Evolutionary conservation across 2,329 filamentous ascomycete species (phyloP).

Genomic region (Neopestalotiopsis clavispora): DNA sequence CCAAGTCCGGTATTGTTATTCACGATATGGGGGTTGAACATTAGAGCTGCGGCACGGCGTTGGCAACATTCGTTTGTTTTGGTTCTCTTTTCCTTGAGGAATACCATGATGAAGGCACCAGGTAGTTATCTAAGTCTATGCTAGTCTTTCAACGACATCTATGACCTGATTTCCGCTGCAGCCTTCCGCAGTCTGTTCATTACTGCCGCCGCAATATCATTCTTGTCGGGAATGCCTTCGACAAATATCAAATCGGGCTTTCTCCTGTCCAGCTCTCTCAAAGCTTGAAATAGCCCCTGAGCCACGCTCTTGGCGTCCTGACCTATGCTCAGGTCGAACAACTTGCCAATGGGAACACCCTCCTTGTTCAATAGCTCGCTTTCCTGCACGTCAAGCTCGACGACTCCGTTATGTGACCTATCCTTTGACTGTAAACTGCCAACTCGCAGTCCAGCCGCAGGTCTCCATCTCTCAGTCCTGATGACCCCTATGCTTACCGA

Average conservation of each 20-base stretch:
- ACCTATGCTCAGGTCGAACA: slow-evolving; percentile 78
- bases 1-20: neutral
- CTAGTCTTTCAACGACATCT: slow-evolving; percentile 37
- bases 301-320: slow-evolving; percentile 75
- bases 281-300: slow-evolving; percentile 83
- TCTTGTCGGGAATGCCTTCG: slow-evolving; percentile 81
- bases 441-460: slow-evolving; percentile 45
- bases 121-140: slow-evolving; percentile 25
- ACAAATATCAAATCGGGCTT: slow-evolving; percentile 86
- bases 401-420: slow-evolving; percentile 29
- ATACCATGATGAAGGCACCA: slow-evolving; percentile 26
- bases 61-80: slow-evolving; percentile 29
- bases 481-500: slow-evolving; percentile 53
- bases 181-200: slow-evolving; percentile 86
- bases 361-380: slow-evolving; percentile 43
- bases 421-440: slow-evolving; percentile 35
- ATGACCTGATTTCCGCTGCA: slow-evolving; percentile 63
- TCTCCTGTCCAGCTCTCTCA: slow-evolving; percentile 82
- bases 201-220: slow-evolving; percentile 83
- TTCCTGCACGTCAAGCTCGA: slow-evolving; percentile 44
- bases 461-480: slow-evolving; percentile 59
- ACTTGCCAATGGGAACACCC: slow-evolving; percentile 39
- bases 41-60: slow-evolving; percentile 29
- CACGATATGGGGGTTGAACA: neutral
- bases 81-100: slow-evolving; percentile 26